Conservation (phyloP, 805 yeast species). For the Candida methanosorbosa region DNA sequence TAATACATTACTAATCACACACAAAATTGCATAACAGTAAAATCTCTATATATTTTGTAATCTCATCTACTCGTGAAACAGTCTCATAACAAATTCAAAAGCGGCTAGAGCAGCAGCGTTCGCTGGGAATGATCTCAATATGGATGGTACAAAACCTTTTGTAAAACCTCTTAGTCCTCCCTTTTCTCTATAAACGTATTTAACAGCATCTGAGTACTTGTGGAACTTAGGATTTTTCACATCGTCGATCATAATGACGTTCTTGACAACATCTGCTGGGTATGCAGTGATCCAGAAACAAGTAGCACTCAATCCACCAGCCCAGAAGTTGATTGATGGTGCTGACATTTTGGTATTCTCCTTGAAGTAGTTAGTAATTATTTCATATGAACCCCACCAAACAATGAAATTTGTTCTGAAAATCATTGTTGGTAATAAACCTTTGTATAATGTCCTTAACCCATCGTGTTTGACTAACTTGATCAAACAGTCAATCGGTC, state of each 20-base stretch:
- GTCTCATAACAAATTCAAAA: conserved; percentile 75
- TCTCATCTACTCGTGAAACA: conserved; percentile 9
- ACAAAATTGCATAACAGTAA: too few relatives aligned
- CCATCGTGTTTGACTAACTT: conserved; percentile 56
- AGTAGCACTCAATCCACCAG: conserved; percentile 82
- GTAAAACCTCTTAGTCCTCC: conserved; percentile 67
- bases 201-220: conserved; percentile 65
- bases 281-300: conserved; percentile 87
- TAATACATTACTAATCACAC: too few relatives aligned
- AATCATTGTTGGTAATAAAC: conserved; percentile 76
- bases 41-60: too few relatives aligned
- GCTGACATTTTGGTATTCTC: conserved; percentile 55
- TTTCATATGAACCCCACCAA: conserved; percentile 92
- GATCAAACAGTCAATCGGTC: conserved; percentile 71
- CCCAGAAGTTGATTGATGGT: conserved; percentile 79
- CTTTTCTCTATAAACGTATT: conserved; percentile 49
- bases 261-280: conserved; percentile 85
- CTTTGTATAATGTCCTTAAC: conserved; percentile 67
- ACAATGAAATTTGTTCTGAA: conserved; percentile 81
- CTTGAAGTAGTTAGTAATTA: conserved; percentile 62
- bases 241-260: conserved; percentile 73
- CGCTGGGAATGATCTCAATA: conserved; percentile 82
- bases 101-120: conserved; percentile 91
- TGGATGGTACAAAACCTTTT: conserved; percentile 73
- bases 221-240: conserved; percentile 64